Evolutionary conservation across 495 filamentous ascomycete species (phyloP).

Genomic region (Xylaria intraflava): DNA sequence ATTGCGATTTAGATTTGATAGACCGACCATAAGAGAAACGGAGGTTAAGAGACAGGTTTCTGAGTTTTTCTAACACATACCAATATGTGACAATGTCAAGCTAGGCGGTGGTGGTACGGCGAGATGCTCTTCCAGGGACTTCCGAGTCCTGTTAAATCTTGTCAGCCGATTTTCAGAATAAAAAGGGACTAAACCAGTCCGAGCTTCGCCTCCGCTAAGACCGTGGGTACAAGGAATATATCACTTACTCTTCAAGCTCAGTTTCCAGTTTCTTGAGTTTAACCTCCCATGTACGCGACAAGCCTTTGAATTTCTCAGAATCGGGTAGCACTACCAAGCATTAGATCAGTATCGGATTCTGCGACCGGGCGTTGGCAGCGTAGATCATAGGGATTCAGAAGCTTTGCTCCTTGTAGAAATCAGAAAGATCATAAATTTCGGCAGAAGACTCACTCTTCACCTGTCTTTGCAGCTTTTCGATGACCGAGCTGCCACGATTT

Average conservation of each 20-base stretch:
- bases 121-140: conserved; percentile 7
- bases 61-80: not conserved
- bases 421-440: not conserved
- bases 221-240: not conserved
- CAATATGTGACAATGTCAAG: conserved; percentile 14
- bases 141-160: not conserved
- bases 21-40: not conserved
- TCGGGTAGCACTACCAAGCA: conserved; percentile 9
- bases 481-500: conserved; percentile 7
- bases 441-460: conserved; percentile 8
- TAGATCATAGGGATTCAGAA: not conserved
- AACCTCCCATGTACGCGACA: conserved; percentile 11
- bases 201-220: not conserved
- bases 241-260: conserved; percentile 11
- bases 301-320: conserved; percentile 9
- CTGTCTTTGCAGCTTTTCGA: conserved; percentile 13
- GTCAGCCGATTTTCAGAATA: not conserved
- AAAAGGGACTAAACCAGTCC: not conserved
- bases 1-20: not conserved
- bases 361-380: not conserved
- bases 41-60: not conserved
- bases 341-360: not conserved
- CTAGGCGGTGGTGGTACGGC: conserved; percentile 1
- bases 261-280: conserved; percentile 12
- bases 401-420: not conserved